Evolutionary conservation across 495 filamentous ascomycete species (phyloP).

Genomic region (Bombardia bombarda): DNA sequence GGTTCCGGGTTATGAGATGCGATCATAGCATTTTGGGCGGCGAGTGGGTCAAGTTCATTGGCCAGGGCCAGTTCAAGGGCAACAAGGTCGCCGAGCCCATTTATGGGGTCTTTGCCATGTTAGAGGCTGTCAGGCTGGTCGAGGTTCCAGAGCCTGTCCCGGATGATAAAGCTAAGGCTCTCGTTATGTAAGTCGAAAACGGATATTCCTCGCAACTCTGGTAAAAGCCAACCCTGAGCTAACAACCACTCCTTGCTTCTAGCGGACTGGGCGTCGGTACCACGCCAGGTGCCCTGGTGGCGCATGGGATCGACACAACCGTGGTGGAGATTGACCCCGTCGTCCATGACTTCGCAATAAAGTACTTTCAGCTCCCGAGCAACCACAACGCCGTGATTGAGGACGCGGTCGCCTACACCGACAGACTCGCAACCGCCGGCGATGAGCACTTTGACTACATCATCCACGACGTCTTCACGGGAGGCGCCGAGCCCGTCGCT

Average conservation of each 20-base stretch:
- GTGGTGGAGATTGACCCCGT: conserved; percentile 90
- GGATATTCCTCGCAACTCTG: background rate
- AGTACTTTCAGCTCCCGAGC: conserved; percentile 72
- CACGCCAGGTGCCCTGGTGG: conserved; percentile 74
- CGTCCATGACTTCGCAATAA: conserved; percentile 69
- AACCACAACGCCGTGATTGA: conserved; percentile 77
- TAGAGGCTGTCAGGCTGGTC: conserved; percentile 83
- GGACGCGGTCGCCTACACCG: conserved; percentile 72
- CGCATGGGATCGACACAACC: conserved; percentile 84
- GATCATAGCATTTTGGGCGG: conserved; percentile 92
- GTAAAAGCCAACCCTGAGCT: background rate
- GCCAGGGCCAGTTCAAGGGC: conserved; percentile 23
- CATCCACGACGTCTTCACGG: conserved; percentile 97
- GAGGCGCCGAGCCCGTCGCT: conserved; percentile 79
- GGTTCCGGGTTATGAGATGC: conserved; percentile 79
- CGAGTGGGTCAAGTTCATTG: conserved; percentile 65
- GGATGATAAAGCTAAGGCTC: conserved; percentile 63
- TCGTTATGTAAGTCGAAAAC: conserved; percentile 62
- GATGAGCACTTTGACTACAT: conserved; percentile 73
- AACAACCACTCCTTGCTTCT: conserved; percentile 3
- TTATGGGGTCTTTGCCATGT: conserved; percentile 85
- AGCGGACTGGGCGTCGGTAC: conserved; percentile 92
- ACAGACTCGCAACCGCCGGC: conserved; percentile 29
- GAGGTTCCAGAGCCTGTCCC: conserved; percentile 44
- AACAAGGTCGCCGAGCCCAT: conserved; percentile 68